Base-by-base conservation (phyloP, 176 grass and related monocot genomes). In the Aechmea fasciata region DNA sequence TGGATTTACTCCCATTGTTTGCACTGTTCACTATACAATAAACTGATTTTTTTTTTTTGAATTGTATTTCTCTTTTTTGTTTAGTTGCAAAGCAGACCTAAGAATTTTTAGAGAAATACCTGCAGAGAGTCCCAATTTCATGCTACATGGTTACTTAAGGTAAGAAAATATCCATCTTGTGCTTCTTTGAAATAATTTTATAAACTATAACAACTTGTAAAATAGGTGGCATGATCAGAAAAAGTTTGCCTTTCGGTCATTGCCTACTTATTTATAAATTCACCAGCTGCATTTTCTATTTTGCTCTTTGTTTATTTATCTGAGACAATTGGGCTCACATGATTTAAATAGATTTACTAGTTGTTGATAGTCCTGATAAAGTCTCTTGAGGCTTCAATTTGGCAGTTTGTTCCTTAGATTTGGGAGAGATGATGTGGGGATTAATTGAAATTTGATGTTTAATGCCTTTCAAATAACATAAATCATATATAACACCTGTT, bases 41-140 rank as follows among this genome's bases (percentile, higher is more conserved):
- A 28, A 33, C 63, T 26, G 23, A 13, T 50, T 23, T 69, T 10
- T 69, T 26, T 47, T 13, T 25, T 51, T 6, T 51, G 22, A 18
- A 28, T 24, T 74, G 70, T 78, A 59, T 71, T 61, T 88, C 53
- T 84, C 33, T 47, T 83, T 12, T 72, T 75, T 79, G 69, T 85
- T 64, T 88, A 63, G 81, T 88, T 88, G 78, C 82, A 81, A 84
- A 88, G 75, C 86, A 88, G 86, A 88, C 83, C 73, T 49, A 78
- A 75, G 69, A 77, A 88, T 81, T 74, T 88, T 74, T 84, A 88
- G 72, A 75, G 81, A 71, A 84, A 84, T 69, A 80, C 72, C 78
- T 48, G 64, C 67, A 62, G 75, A 78, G 78, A 55, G 74, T 57
- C 71, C 52, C 55, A 73, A 70, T 71, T 79, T 66, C 62, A 52